These are phyloP conservation scores for Benincasa hispida DNA, from an alignment of 306 rosid genomes.

Conservation along the genomic window DNA sequence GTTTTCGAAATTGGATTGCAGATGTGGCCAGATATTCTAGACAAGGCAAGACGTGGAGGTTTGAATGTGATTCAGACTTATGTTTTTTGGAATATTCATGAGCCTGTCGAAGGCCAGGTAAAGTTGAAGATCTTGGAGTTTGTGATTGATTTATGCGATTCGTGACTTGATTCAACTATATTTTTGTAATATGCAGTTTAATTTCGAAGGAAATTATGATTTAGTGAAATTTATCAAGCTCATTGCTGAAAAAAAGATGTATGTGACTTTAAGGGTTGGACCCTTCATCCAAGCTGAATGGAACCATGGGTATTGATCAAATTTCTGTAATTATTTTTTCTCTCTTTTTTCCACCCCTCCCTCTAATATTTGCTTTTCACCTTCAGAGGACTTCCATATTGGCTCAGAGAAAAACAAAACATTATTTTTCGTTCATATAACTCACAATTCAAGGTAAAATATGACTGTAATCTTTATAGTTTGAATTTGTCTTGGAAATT, in stretches of 20 bases:
- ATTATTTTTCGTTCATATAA: too few species aligned
- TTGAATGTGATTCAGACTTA: conserved; percentile 76
- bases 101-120: too few species aligned
- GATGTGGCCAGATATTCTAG: conserved; percentile 73
- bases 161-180: background rate
- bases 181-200: conserved; percentile 19
- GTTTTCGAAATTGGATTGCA: conserved; percentile 11
- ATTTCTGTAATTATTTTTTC: background rate
- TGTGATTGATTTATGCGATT: background rate
- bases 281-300: conserved; percentile 98
- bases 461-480: background rate
- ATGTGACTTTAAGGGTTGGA: conserved; percentile 58
- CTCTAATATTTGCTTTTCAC: background rate
- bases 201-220: conserved; percentile 52
- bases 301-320: conserved; percentile 63
- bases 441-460: conserved; percentile 50
- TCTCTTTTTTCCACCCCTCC: background rate
- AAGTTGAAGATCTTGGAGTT: background rate
- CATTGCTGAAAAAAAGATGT: conserved; percentile 47
- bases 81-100: conserved; percentile 85
- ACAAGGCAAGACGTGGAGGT: conserved; percentile 65
- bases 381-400: too few species aligned
- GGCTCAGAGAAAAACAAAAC: too few species aligned
- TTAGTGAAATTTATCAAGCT: too few species aligned
- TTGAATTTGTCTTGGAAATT: background rate